A percentile compares a stretch with the other conserved stretches of the same genome.
Conservation (phyloP, 257 asterid genomes). For the Anisodus acutangulus region DNA sequence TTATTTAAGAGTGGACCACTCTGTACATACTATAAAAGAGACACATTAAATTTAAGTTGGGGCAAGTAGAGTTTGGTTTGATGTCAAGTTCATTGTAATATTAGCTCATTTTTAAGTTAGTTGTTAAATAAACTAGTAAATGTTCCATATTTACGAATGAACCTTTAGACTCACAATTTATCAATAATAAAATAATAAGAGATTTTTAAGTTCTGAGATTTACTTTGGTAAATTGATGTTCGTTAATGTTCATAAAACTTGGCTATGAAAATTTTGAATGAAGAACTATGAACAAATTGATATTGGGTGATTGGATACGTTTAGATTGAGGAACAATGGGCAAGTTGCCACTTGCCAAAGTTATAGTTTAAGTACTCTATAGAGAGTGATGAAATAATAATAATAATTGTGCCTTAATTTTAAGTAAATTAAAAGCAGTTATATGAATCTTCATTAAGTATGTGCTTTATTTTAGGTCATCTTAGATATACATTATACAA, state of each 20-base stretch:
- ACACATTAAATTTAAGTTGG: not conserved
- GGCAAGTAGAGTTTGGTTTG: slow-evolving; percentile 9
- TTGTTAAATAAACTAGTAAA: not conserved
- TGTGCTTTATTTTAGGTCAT: not conserved
- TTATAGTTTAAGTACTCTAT: too few species aligned
- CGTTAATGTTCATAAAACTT: not conserved
- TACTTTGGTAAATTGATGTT: slow-evolving; percentile 6
- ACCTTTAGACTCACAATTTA: not conserved
- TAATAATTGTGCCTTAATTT: not conserved
- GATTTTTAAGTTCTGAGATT: not conserved
- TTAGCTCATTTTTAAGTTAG: not conserved
- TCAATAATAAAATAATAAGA: too few species aligned
- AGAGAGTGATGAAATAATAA: not conserved
- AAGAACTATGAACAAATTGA: not conserved
- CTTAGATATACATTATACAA: not conserved
- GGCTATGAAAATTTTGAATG: not conserved
- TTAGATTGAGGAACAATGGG: not conserved
- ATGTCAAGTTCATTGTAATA: not conserved
- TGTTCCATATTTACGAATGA: not conserved
- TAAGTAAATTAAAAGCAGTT: not conserved
- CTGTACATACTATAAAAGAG: not conserved
- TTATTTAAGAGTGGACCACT: not conserved
- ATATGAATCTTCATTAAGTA: not conserved
- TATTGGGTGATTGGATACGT: not conserved
- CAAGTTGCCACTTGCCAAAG: not conserved